Percentiles rank a stretch among this genome's conserved stretches.
Evolutionary conservation across 2,329 filamentous ascomycete species (phyloP).

Genomic region (Beauveria pseudobassiana): DNA sequence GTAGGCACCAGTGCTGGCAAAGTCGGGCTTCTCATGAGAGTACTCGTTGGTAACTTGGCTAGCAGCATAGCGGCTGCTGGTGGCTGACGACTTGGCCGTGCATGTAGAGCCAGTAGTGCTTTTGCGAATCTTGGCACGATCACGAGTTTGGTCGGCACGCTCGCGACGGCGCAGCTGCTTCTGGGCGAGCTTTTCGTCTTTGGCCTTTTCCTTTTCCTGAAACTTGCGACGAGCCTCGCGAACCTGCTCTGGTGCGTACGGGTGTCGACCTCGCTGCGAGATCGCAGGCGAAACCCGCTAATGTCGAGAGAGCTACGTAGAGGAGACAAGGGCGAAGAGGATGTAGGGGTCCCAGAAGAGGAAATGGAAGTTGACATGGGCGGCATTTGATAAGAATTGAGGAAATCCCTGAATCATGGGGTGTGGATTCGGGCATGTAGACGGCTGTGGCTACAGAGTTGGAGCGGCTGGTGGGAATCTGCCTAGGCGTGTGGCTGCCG

Average conservation of each 20-base stretch:
- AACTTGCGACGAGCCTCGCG: slow-evolving; percentile 56
- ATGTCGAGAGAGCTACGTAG: slow-evolving; percentile 52
- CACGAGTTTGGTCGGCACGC: slow-evolving; percentile 47
- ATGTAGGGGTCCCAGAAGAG: slow-evolving; percentile 19
- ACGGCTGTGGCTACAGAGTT: slow-evolving; percentile 17
- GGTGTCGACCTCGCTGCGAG: slow-evolving; percentile 52
- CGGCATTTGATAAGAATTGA: slow-evolving; percentile 17
- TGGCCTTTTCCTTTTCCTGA: slow-evolving; percentile 51
- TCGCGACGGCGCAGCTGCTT: slow-evolving; percentile 52
- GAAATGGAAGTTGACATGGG: slow-evolving; percentile 19
- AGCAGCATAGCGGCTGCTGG: slow-evolving; percentile 19
- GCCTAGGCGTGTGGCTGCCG: slow-evolving; percentile 22
- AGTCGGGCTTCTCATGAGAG: slow-evolving; percentile 29
- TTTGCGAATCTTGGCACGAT: slow-evolving; percentile 35
- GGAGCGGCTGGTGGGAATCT: slow-evolving; percentile 21
- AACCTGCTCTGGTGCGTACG: slow-evolving; percentile 49
- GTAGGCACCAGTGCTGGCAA: slow-evolving; percentile 24
- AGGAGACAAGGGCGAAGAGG: slow-evolving; percentile 37
- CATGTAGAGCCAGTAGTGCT: slow-evolving; percentile 28
- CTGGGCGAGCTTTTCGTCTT: slow-evolving; percentile 55
- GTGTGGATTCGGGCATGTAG: background rate
- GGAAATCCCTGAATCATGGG: slow-evolving; percentile 27
- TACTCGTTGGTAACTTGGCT: slow-evolving; percentile 19
- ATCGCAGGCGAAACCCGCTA: slow-evolving; percentile 50
- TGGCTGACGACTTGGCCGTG: slow-evolving; percentile 24